These are phyloP conservation scores for Hypoxylon sp. DNA, from an alignment of 2,329 filamentous ascomycete species.

Conservation along the genomic window DNA sequence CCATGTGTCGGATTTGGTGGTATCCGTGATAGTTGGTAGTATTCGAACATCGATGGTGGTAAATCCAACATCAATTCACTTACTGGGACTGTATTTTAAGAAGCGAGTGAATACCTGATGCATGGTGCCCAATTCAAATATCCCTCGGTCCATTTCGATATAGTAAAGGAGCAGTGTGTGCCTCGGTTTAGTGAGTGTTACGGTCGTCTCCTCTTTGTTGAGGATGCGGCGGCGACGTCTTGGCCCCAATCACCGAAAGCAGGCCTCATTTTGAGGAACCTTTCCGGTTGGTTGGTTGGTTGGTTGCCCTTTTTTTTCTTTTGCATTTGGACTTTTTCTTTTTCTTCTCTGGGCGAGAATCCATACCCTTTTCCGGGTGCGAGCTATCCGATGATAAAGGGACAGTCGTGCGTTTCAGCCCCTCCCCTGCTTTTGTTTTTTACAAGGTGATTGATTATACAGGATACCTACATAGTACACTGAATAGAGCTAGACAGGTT, in stretches of 20 bases:
- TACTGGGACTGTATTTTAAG: too few species aligned
- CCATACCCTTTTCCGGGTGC: slow-evolving; percentile 20
- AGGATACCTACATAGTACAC: slow-evolving; percentile 1
- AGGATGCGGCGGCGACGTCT: slow-evolving; percentile 14
- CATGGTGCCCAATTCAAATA: too few species aligned
- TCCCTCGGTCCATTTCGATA: too few species aligned
- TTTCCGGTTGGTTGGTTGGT: slow-evolving; percentile 19
- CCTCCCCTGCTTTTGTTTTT: slow-evolving; percentile 21
- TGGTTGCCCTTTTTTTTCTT: not conserved
- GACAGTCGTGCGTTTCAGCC: slow-evolving; percentile 29
- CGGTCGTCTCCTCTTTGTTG: not conserved
- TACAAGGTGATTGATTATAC: too few species aligned
- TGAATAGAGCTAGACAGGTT: too few species aligned
- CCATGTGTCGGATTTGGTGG: slow-evolving; percentile 4
- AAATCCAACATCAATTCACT: too few species aligned
- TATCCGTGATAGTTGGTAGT: not conserved
- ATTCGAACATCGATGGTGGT: not conserved
- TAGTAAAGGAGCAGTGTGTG: too few species aligned
- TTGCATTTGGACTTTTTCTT: not conserved
- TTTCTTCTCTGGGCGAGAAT: slow-evolving; percentile 19
- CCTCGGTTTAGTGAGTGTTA: slow-evolving; percentile 5
- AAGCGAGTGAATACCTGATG: too few species aligned
- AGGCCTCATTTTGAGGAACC: slow-evolving; percentile 6
- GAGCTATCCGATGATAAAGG: slow-evolving; percentile 30
- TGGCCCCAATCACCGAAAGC: slow-evolving; percentile 8